These are phyloP conservation scores for Sarocladiaceae sp. DNA, from an alignment of 2,329 filamentous ascomycete genomes.

Conservation along the genomic window DNA sequence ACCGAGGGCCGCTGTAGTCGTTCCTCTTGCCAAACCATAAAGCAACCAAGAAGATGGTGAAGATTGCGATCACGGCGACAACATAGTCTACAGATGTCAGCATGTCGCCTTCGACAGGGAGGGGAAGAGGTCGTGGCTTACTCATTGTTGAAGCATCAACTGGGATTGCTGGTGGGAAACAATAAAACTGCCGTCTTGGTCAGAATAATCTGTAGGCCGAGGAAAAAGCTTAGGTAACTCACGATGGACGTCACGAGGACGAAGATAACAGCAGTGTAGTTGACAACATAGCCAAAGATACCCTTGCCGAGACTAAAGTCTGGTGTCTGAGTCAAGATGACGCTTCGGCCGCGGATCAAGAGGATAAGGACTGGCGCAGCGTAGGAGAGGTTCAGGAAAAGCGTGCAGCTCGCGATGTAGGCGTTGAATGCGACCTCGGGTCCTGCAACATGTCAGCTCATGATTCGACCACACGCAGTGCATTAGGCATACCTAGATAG, in stretches of 20 bases:
- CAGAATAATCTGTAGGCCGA: background rate
- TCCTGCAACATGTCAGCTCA: slow-evolving; percentile 12
- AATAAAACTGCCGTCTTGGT: slow-evolving; percentile 5
- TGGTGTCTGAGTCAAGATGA: slow-evolving; percentile 24
- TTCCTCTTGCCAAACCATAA: slow-evolving; percentile 8
- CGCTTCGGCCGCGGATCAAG: slow-evolving; percentile 29
- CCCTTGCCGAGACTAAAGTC: slow-evolving; percentile 25
- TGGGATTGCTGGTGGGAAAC: slow-evolving; percentile 8
- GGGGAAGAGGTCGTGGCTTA: background rate
- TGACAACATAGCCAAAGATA: slow-evolving; percentile 23
- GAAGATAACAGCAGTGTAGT: slow-evolving; percentile 28
- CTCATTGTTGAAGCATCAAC: slow-evolving; percentile 6
- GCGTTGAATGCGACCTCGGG: slow-evolving; percentile 43
- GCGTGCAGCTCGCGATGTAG: slow-evolving; percentile 39
- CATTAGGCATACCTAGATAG: slow-evolving; percentile 27
- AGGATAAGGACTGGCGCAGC: slow-evolving; percentile 35
- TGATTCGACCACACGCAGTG: background rate
- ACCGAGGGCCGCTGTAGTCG: slow-evolving; percentile 2
- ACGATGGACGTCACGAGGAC: slow-evolving; percentile 34
- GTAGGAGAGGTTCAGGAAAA: slow-evolving; percentile 42
- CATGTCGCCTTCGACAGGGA: too few species aligned
- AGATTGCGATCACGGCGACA: slow-evolving; percentile 9
- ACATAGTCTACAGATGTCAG: slow-evolving; percentile 9
- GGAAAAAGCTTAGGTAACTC: slow-evolving; percentile 11
- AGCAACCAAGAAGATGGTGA: background rate